Base-by-base conservation (phyloP, 805 yeast species). In the Kodamaea hsintzibuensis region DNA sequence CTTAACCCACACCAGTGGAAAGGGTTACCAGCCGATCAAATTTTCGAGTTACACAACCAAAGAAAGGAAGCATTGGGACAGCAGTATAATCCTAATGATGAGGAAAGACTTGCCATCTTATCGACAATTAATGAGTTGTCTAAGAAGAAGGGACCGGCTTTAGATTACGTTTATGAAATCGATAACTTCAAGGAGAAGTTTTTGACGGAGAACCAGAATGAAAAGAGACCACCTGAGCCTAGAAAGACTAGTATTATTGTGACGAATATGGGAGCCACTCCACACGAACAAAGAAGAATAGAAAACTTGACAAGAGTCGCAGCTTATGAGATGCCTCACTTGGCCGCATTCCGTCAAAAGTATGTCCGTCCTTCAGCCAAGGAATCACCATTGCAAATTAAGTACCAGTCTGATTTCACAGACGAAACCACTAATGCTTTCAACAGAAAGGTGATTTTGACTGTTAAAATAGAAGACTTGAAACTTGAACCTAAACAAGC, bases 241-340 rank as follows among this genome's bases (percentile, higher is more conserved):
- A 73, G 66, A 57, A 62, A 61, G 55, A 66, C 74, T 57, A 74
- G 73, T 53, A 65, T 69, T 22, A 61, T 65, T 19, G 79, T 76
- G 13, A 64, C 69, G 45, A 62, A 69, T 33, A 62, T 64, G 45
- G 79, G 79, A 16, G 57, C 60, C n/a, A 68, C 69, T 12, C 73
- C 75, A 1, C 77, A 73, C 56, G 67, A 73, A 49, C 89, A 84
- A 62, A 82, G 98, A 65, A 86, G 83, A 59, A 84, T 82, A 61
- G 84, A 96, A 60, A 83, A 88, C 58, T 84, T 86, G 63, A 86
- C 86, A 64, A 81, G 98, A 62, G 78, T 90, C 44, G 90, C 96
- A 9, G 97, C 98, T 0, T 93, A 87, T 72, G 98, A 93, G 68
- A 80, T 93, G 78, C 99, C 99, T 6, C 80, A 84, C 53, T 78